A percentile compares a stretch with the other conserved stretches of the same genome.
Conservation (phyloP, 2,329 filamentous ascomycete genomes). For the Basipetospora chlamydospora region DNA sequence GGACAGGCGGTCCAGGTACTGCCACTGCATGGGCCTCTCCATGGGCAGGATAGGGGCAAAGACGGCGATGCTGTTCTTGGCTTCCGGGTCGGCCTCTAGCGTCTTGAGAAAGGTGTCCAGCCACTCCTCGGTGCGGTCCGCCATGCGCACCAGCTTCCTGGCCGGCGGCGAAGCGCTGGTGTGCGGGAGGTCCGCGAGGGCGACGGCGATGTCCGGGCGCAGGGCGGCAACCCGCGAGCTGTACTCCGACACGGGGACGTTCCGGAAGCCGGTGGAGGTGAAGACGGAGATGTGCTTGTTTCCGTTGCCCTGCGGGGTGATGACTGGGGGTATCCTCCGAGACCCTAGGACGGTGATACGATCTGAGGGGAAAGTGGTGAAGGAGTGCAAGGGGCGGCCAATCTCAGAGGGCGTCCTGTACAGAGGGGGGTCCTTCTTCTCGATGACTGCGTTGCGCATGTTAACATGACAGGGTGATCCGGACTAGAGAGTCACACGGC, state of each 20-base stretch:
- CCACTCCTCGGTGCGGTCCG: slow-evolving; percentile 74
- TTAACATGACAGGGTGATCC: too few relatives aligned
- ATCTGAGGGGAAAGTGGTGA: slow-evolving; percentile 56
- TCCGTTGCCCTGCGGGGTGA: slow-evolving; percentile 56
- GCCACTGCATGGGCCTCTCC: slow-evolving; percentile 57
- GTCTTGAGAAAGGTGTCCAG: slow-evolving; percentile 46
- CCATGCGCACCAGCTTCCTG: slow-evolving; percentile 72
- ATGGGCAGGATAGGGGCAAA: slow-evolving; percentile 63
- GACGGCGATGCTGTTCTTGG: slow-evolving; percentile 24
- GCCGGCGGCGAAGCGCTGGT: slow-evolving; percentile 37
- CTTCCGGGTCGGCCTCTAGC: neutral
- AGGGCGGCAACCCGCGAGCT: slow-evolving; percentile 47
- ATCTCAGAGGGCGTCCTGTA: slow-evolving; percentile 22
- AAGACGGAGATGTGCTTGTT: slow-evolving; percentile 59
- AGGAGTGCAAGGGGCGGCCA: slow-evolving; percentile 50
- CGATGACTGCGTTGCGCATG: slow-evolving; percentile 33
- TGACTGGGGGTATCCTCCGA: slow-evolving; percentile 62
- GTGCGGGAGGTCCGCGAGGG: slow-evolving; percentile 54
- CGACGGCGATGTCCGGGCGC: slow-evolving; percentile 66
- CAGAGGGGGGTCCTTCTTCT: slow-evolving; percentile 36
- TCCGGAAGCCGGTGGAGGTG: slow-evolving; percentile 74
- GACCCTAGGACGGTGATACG: slow-evolving; percentile 59
- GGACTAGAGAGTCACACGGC: too few relatives aligned
- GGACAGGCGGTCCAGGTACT: slow-evolving; percentile 61
- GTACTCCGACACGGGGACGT: slow-evolving; percentile 56